Conservation (phyloP, 177 flowering plant genomes). For the Telopea speciosissima region DNA sequence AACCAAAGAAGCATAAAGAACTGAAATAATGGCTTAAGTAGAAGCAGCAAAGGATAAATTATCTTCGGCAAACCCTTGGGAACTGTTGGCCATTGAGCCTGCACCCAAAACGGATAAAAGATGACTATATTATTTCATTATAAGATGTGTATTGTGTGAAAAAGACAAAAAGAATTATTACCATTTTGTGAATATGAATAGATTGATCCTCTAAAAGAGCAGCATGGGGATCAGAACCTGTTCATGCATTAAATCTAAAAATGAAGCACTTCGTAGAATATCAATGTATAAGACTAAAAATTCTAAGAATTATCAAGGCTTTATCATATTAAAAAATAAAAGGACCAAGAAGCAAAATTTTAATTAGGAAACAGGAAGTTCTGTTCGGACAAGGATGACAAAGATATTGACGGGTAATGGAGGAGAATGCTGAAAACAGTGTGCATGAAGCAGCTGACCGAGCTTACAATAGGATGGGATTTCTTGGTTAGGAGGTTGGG, state of each 20-base stretch:
- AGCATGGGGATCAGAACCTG: constrained; percentile 81
- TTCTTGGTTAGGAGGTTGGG: too few relatives aligned
- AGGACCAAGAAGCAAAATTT: too few relatives aligned
- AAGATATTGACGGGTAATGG: too few relatives aligned
- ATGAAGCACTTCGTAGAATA: background rate
- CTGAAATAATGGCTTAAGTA: constrained; percentile 72
- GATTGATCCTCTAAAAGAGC: constrained; percentile 53
- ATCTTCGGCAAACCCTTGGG: constrained; percentile 43
- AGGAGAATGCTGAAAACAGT: too few relatives aligned
- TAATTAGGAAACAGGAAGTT: too few relatives aligned
- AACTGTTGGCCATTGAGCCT: constrained; percentile 56
- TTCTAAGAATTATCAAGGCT: background rate
- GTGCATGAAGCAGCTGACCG: too few relatives aligned
- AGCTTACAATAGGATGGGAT: too few relatives aligned
- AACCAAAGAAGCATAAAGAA: constrained; percentile 83
- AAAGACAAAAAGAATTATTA: constrained; percentile 20
- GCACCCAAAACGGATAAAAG: constrained; percentile 15
- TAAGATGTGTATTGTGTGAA: background rate
- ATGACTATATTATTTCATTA: background rate
- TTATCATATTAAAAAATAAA: too few relatives aligned
- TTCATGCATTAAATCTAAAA: constrained; percentile 1
- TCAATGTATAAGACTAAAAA: background rate
- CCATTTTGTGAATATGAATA: constrained; percentile 83
- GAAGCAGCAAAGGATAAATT: constrained; percentile 47
- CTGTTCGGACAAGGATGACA: too few relatives aligned